Evolutionary conservation across 2,329 filamentous ascomycete species (phyloP).

Genomic region (Aspergillus sp.): DNA sequence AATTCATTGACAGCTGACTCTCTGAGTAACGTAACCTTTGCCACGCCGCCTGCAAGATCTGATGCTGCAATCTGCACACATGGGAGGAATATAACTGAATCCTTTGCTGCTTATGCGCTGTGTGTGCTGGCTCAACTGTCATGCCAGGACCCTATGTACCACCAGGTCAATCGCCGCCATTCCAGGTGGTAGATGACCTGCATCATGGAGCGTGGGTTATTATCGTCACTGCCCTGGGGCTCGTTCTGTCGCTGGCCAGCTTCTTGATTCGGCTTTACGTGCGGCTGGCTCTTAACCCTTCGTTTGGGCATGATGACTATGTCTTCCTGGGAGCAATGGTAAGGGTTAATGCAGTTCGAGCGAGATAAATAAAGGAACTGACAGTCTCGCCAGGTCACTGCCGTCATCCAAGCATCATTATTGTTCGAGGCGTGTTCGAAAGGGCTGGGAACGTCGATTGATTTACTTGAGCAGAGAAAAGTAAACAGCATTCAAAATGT

Average conservation of each 20-base stretch:
- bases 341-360: not conserved
- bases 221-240: slow-evolving; percentile 38
- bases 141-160: slow-evolving; percentile 30
- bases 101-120: not conserved
- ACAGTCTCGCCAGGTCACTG: slow-evolving; percentile 22
- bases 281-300: slow-evolving; percentile 31
- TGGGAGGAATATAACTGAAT: slow-evolving; percentile 6
- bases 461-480: slow-evolving; percentile 23
- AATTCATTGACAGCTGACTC: not conserved
- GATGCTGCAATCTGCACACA: not conserved
- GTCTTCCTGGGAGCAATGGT: slow-evolving; percentile 35
- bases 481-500: slow-evolving; percentile 29
- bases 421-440: slow-evolving; percentile 31
- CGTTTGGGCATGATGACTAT: slow-evolving; percentile 36
- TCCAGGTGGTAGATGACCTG: slow-evolving; percentile 38
- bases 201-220: slow-evolving; percentile 43
- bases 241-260: slow-evolving; percentile 36
- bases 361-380: not conserved
- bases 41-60: not conserved
- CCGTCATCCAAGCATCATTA: slow-evolving; percentile 32
- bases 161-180: slow-evolving; percentile 36
- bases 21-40: not conserved
- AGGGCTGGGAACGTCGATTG: slow-evolving; percentile 35
- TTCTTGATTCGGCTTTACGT: slow-evolving; percentile 39
- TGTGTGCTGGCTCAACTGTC: not conserved